Conservation (phyloP, 2,329 filamentous ascomycete genomes). For the Hypoxylon sp. region DNA sequence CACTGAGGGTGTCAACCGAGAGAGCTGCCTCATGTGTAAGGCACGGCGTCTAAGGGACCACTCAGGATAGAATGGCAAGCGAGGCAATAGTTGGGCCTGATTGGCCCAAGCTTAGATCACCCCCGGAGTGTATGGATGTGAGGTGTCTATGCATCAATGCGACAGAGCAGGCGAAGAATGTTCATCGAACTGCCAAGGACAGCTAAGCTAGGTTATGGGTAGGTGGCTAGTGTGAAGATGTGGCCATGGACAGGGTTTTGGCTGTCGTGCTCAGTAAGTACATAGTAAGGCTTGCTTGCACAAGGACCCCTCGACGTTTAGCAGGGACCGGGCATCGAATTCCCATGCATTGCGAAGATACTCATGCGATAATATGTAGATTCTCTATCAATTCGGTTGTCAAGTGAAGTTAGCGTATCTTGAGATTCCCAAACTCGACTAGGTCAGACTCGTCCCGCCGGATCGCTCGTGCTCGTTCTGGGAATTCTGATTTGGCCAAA, state of each 20-base stretch:
- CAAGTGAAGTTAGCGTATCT: neutral
- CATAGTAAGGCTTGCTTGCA: conserved; percentile 13
- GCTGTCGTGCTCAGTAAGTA: conserved; percentile 12
- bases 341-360: neutral
- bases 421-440: neutral
- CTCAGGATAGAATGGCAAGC: conserved; percentile 22
- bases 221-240: conserved; percentile 10
- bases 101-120: conserved; percentile 14
- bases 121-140: conserved; percentile 24
- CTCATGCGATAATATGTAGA: conserved; percentile 22
- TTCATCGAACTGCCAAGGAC: conserved; percentile 23
- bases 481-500: conserved; percentile 19
- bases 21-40: conserved; percentile 35
- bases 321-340: conserved; percentile 1
- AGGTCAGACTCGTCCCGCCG: neutral
- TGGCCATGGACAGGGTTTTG: conserved; percentile 6
- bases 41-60: conserved; percentile 39
- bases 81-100: conserved; percentile 7
- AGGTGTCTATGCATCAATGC: conserved; percentile 30
- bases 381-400: conserved; percentile 13
- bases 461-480: conserved; percentile 13
- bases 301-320: conserved; percentile 11
- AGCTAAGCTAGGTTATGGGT: conserved; percentile 3
- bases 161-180: conserved; percentile 17
- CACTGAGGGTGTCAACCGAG: conserved; percentile 38